Evolutionary conservation across 192 early-diverging fungal genomes (phyloP).

Genomic region (Borealophlyctis nickersoniae): DNA sequence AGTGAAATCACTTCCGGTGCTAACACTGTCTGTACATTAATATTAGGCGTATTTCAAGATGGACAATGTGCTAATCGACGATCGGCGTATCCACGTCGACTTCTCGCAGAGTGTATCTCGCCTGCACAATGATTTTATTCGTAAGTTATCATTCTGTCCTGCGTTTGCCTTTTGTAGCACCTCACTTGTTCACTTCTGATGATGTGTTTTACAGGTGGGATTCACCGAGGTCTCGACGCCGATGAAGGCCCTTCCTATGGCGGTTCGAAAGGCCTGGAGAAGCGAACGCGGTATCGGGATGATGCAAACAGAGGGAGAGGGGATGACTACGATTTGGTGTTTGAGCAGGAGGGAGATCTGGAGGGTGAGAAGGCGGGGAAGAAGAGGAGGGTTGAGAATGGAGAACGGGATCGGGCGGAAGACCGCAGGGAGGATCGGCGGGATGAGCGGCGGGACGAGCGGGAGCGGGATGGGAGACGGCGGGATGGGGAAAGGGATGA

Average conservation of each 20-base stretch:
- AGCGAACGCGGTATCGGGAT: slow-evolving; percentile 33
- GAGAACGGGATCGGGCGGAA: not conserved
- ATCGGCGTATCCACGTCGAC: slow-evolving; percentile 93
- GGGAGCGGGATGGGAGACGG: slow-evolving; percentile 2
- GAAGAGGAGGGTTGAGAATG: slow-evolving; percentile 6
- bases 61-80: slow-evolving; percentile 95
- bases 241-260: slow-evolving; percentile 38
- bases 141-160: slow-evolving; percentile 26
- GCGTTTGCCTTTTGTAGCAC: slow-evolving; percentile 3
- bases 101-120: slow-evolving; percentile 95
- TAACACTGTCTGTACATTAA: no score
- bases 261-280: slow-evolving; percentile 27
- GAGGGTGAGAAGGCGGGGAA: slow-evolving; percentile 32
- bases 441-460: not conserved
- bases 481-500: slow-evolving; percentile 1
- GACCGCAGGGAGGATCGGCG: not conserved
- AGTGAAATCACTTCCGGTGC: no score
- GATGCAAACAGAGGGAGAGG: slow-evolving; percentile 11
- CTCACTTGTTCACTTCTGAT: slow-evolving; percentile 1
- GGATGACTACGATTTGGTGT: slow-evolving; percentile 40
- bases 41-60: slow-evolving; percentile 92
- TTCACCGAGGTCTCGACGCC: not conserved
- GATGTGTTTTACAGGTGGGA: not conserved
- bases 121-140: slow-evolving; percentile 75
- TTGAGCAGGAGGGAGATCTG: slow-evolving; percentile 43